phyloP scores from a whole-genome alignment of 148 eudicot genomes.

The Cornus florida region DNA sequence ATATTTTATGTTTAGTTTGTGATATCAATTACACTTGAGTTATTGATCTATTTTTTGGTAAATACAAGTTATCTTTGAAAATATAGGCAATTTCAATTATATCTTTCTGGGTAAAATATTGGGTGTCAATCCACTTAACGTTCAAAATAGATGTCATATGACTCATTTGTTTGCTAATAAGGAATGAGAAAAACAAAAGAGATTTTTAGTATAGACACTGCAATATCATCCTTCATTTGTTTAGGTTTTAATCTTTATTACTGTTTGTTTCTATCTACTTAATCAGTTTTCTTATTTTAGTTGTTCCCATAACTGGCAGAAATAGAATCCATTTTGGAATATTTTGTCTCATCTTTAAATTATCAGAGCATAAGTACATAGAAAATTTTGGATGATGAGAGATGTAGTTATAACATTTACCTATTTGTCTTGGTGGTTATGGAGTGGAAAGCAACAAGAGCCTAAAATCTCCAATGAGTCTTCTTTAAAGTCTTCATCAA shows the following conservation, averaged over 20 bases:
- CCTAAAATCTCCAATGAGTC: conserved; percentile 2
- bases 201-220: background rate
- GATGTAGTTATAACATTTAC: conserved; percentile 22
- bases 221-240: background rate
- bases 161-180: background rate
- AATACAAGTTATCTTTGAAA: no score
- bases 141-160: background rate
- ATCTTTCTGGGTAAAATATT: background rate
- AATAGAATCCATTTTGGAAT: background rate
- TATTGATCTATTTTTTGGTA: no score
- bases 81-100: no score
- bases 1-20: no score
- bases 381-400: background rate
- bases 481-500: conserved; percentile 16
- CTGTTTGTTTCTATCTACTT: no score
- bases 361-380: no score
- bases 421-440: conserved; percentile 26
- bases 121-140: background rate
- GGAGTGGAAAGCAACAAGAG: conserved; percentile 25
- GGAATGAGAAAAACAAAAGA: no score
- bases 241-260: no score
- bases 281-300: no score
- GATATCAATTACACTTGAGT: no score
- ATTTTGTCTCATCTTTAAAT: background rate
- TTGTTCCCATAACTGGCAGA: background rate